Evolutionary conservation across 2,329 filamentous ascomycete species (phyloP), one percentile per base, ranked within the genome.

Genomic region (Diaporthe velutina): DNA sequence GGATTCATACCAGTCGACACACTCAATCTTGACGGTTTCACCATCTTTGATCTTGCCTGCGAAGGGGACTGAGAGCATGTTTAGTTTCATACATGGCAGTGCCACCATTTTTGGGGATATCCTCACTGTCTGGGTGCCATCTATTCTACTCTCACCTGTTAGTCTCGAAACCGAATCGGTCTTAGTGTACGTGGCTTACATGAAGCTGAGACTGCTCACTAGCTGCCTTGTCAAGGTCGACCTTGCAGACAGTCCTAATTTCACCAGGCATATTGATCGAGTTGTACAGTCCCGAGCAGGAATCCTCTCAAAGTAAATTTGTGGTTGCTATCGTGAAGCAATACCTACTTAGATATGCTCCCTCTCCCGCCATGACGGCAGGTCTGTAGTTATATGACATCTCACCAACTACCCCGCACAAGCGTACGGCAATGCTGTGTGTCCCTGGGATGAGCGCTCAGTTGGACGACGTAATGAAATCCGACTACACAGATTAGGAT

Each of bases 11-110:
- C 95, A 97, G 85, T 97, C 95, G 10, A 97, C 87, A 80, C 96
- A 98, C 87, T 98, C 95, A 78, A 98, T 98, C 84, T 97, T 98
- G 78, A 98, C 95, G 0, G 94, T 94, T 84, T 98, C 96, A 40
- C 93, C 93, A 80, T 96, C 92, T 79, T 93, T 92, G 80, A 98
- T 95, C 1, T 89, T 91, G 42, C 88, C 93, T 68, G 88, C 89
- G 73, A 89, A 91, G 0, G 96, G 96, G 70, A 98, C 94, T 97
- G 76, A 4, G 50, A 38, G 35, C 73, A 28, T 5, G 0, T n/a
- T 76, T 28, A 72, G 22, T n/a, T 22, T 22, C 7, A 33, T 25
- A 4, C 19, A 30, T 28, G 19, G 25, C 12, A 22, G 3, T 17
- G 3, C 30, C 25, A 71, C 38, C 9, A 64, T 22, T n/a, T n/a